Percentiles rank a stretch among this genome's conserved stretches.
phyloP scores from a whole-genome alignment of 495 filamentous ascomycete genomes.

The Penicillium goetzii region DNA sequence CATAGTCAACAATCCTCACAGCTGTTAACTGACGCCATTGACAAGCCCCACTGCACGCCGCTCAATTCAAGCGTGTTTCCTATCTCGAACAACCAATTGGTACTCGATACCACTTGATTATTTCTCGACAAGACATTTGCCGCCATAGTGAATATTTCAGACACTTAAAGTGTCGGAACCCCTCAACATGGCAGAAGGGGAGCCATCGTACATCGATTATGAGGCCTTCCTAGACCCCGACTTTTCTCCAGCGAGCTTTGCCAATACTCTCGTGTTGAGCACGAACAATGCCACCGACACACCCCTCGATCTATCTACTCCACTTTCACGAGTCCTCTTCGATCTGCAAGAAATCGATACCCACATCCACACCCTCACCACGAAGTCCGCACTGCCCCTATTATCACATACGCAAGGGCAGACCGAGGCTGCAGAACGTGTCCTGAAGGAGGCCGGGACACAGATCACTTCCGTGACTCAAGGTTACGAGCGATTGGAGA shows the following conservation, averaged over 20 bases:
- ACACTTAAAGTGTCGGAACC: background rate
- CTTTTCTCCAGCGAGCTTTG: slow-evolving; percentile 80
- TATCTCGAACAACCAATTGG: background rate
- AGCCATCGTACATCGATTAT: slow-evolving; percentile 93
- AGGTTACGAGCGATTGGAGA: slow-evolving; percentile 79
- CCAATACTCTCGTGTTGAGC: slow-evolving; percentile 81
- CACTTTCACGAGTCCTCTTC: slow-evolving; percentile 91
- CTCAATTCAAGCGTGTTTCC: background rate
- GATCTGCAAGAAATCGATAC: slow-evolving; percentile 97
- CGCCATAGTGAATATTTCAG: background rate
- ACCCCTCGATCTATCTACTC: slow-evolving; percentile 89
- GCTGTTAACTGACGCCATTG: no score
- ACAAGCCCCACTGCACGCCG: background rate
- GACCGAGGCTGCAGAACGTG: slow-evolving; percentile 64
- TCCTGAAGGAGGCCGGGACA: slow-evolving; percentile 71
- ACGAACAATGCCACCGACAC: slow-evolving; percentile 93
- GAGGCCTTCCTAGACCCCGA: slow-evolving; percentile 83
- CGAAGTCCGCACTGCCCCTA: slow-evolving; percentile 80
- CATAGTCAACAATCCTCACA: background rate
- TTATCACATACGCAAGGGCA: slow-evolving; percentile 76
- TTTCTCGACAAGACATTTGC: background rate
- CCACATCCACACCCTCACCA: slow-evolving; percentile 88
- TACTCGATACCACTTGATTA: background rate
- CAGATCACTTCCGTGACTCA: slow-evolving; percentile 80
- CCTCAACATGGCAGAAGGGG: slow-evolving; percentile 42